Conservation (phyloP, 768 basidiomycete species). For the Suillus spraguei region DNA sequence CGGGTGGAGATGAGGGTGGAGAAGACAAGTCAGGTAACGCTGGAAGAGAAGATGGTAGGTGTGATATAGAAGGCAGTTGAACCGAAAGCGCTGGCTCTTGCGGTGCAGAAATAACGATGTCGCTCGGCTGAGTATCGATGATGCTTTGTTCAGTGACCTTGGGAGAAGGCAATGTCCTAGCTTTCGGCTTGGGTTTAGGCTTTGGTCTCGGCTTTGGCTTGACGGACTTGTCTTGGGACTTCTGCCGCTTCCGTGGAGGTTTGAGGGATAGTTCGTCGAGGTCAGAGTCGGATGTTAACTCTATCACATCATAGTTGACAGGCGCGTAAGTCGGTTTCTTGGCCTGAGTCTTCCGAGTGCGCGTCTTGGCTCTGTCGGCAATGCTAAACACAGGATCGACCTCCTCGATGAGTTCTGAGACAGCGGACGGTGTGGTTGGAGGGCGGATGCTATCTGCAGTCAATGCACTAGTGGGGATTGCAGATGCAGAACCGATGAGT, state of each 20-base stretch:
- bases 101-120: slow-evolving; percentile 34
- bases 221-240: slow-evolving; percentile 29
- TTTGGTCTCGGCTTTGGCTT: slow-evolving; percentile 27
- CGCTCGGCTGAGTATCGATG: slow-evolving; percentile 21
- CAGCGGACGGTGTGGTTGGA: slow-evolving; percentile 17
- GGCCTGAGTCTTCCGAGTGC: slow-evolving; percentile 39
- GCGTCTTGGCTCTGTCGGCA: slow-evolving; percentile 62
- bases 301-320: slow-evolving; percentile 40
- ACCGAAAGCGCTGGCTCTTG: slow-evolving; percentile 26
- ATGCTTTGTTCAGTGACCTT: slow-evolving; percentile 4
- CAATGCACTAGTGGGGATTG: slow-evolving; percentile 14
- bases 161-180: slow-evolving; percentile 13
- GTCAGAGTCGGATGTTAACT: slow-evolving; percentile 43
- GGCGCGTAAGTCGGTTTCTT: slow-evolving; percentile 17
- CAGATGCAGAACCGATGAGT: slow-evolving; percentile 22
- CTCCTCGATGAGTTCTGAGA: slow-evolving; percentile 20
- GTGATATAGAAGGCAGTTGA: slow-evolving; percentile 37
- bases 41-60: slow-evolving; percentile 25
- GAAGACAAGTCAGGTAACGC: slow-evolving; percentile 24
- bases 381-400: slow-evolving; percentile 38
- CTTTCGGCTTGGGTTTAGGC: slow-evolving; percentile 28
- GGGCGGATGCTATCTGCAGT: slow-evolving; percentile 26
- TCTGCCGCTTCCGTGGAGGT: slow-evolving; percentile 31
- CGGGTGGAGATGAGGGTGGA: slow-evolving; percentile 28
- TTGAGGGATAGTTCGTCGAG: slow-evolving; percentile 41